Evolutionary conservation across 140 eudicot species (phyloP).

Genomic region (Bidens hawaiensis): DNA sequence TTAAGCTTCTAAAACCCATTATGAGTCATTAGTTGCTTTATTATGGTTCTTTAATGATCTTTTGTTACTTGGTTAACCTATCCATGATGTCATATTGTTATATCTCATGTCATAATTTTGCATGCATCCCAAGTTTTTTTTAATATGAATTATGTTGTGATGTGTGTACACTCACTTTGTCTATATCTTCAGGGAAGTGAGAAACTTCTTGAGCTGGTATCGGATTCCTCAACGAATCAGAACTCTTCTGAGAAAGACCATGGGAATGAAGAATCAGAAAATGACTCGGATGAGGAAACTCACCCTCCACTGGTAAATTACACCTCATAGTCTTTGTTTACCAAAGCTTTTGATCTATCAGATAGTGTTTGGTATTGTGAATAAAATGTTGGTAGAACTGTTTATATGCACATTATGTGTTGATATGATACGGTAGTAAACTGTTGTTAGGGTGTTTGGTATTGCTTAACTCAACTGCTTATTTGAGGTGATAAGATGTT

Average conservation of each 20-base stretch:
- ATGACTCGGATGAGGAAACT: constrained; percentile 10
- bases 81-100: background rate
- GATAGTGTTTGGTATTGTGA: background rate
- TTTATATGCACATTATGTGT: background rate
- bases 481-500: background rate
- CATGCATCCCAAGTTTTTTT: background rate
- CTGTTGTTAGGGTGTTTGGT: background rate
- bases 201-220: constrained; percentile 82
- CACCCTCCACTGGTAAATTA: constrained; percentile 51
- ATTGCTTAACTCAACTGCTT: background rate
- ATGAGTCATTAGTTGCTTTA: background rate
- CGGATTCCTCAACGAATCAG: constrained; percentile 44
- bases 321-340: constrained; percentile 3
- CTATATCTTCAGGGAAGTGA: constrained; percentile 68
- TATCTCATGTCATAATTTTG: background rate
- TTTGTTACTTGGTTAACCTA: background rate
- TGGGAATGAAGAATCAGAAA: constrained; percentile 22
- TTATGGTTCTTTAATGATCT: background rate
- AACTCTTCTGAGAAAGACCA: constrained; percentile 16
- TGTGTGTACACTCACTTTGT: constrained; percentile 1
- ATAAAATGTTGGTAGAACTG: background rate
- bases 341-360: background rate
- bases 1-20: constrained; percentile 10
- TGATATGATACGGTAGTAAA: background rate
- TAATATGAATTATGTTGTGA: constrained; percentile 12